Evolutionary conservation across 345 rosid genomes (phyloP), one percentile per base, ranked within the genome.

Genomic region (Geranium rotundifolium): DNA sequence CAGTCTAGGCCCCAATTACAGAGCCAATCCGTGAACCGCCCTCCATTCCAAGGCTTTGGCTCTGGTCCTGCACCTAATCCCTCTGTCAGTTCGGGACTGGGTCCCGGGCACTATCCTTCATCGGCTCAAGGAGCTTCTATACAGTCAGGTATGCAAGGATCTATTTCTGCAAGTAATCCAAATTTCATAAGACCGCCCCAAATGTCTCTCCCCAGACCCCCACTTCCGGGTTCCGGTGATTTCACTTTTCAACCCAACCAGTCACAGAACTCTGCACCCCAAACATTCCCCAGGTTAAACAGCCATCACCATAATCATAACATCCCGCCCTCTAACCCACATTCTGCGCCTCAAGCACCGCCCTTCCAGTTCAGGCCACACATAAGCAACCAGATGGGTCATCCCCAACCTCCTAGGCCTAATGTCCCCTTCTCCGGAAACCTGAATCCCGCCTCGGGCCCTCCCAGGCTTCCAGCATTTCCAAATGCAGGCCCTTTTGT

Each of bases 201-300:
- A 55, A 65, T 63, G 66, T 39, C 73, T 34, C 63, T 65, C 67
- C 71, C 75, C 1, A 76, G 74, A 54, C 75, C 54, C 0, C 81
- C 64, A 71, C 83, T 70, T 56, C 73, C 88, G 12, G 75, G 67
- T 72, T 70, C 65, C 17, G 80, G 75, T 39, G 91, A 84, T 73
- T 89, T 87, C 29, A 83, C 85, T 23, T 89, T 85, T 71, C 87
- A 63, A 57, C 79, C 73, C 59, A 84, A 75, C 19, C 82, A 57
- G 49, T 71, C 66, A 14, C 88, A 69, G 49, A 73, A 72, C 65
- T 52, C 68, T 20, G 64, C 73, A 54, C 49, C 75, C 55, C 81
- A 75, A 19, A 68, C 77, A 64, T 59, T 77, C 72, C 70, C 78
- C 17, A 79, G 87, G 66, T 77, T 73, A 49, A 76, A 63, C 66